Evolutionary conservation across 1,284 basidiomycete genomes (phyloP), one percentile per base, ranked within the genome.

Genomic region (Irpex rosettiformis): DNA sequence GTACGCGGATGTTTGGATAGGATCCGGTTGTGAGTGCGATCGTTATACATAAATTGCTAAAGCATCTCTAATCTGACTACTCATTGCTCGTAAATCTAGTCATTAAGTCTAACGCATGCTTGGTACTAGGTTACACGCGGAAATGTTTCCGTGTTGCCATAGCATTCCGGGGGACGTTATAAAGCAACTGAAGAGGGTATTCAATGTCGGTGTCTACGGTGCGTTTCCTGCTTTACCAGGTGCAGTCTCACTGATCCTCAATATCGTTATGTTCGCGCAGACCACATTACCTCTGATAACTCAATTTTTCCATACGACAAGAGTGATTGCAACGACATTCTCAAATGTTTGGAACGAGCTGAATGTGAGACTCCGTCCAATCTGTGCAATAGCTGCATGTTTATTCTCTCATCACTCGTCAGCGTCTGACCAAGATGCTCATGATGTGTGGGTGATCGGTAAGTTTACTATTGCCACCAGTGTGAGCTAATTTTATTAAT

Each of bases 71-170:
- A n/a, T n/a, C 18, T 45, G 13, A 45, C 43, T 11, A n/a, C 8
- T 45, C 43, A 8, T 45, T 18, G 43, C 33, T 45, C 21, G 43
- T 8, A 45, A 18, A 45, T n/a, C 18, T n/a, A 18, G 7, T 11
- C 43, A 7, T n/a, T n/a, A n/a, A n/a, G n/a, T n/a, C n/a, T n/a
- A n/a, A n/a, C n/a, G 21, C 18, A 45, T 45, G 43, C n/a, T 18
- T 18, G 8, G 16, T 37, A n/a, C n/a, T n/a, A 21, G 55, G 55
- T 6, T 29, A 29, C 55, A 56, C 47, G 28, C 49, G 5, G 55
- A 56, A 51, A 56, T 56, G 55, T 56, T 56, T n/a, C 55, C 55
- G 16, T 27, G 42, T 27, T 13, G 11, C 16, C 55, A 42, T 28
- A n/a, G 13, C n/a, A 10, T 30, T 29, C 21, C 42, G 5, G 8